These are phyloP conservation scores for Hypoxylon sp. DNA, from an alignment of 2,329 filamentous ascomycete genomes.

Conservation along the genomic window DNA sequence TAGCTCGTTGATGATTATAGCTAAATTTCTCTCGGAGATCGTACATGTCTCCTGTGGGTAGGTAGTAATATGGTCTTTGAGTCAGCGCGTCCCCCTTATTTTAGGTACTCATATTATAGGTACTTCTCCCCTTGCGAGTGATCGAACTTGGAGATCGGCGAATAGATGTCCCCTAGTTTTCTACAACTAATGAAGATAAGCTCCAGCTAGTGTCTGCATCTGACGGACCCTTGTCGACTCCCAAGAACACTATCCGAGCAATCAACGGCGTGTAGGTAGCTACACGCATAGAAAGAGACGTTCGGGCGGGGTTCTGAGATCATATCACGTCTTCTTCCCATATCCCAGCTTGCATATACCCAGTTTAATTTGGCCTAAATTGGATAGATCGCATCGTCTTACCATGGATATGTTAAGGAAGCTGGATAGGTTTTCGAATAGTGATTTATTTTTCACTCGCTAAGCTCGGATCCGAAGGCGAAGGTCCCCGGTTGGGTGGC, in stretches of 20 bases:
- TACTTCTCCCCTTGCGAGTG: not conserved
- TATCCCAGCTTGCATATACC: constrained; percentile 5
- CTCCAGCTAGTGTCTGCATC: not conserved
- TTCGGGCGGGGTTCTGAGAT: constrained; percentile 28
- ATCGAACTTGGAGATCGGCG: constrained; percentile 5
- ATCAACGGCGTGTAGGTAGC: constrained; percentile 16
- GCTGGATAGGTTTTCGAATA: constrained; percentile 1
- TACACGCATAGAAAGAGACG: constrained; percentile 9
- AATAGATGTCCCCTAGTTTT: constrained; percentile 1
- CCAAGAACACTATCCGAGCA: constrained; percentile 21
- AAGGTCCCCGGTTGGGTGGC: constrained; percentile 31
- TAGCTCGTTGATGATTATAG: not conserved
- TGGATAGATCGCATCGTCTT: constrained; percentile 20
- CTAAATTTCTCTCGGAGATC: constrained; percentile 2
- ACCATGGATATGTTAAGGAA: constrained; percentile 9
- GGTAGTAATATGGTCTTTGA: not conserved
- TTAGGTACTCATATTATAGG: constrained; percentile 13
- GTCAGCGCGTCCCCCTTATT: constrained; percentile 4
- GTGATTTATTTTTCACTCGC: constrained; percentile 10
- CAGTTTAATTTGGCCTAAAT: constrained; percentile 24
- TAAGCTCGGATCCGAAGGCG: constrained; percentile 31
- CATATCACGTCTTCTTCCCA: constrained; percentile 12
- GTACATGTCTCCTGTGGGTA: constrained; percentile 3
- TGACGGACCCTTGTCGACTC: constrained; percentile 1
- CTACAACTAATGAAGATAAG: not conserved